Evolutionary conservation across 1,284 basidiomycete genomes (phyloP).

Genomic region (Microstroma glucosiphilum): DNA sequence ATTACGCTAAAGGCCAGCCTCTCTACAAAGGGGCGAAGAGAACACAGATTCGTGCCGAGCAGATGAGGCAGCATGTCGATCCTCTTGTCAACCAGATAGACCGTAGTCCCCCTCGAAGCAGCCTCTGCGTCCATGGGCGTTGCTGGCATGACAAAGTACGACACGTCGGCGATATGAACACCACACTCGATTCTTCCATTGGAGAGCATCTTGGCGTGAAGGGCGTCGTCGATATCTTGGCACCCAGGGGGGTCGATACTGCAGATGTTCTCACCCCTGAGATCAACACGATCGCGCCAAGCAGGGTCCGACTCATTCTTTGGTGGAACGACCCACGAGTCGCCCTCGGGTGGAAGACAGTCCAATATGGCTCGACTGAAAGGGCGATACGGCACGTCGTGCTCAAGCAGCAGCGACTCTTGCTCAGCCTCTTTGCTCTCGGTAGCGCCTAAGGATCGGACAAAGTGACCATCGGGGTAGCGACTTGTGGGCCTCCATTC

Average conservation of each 20-base stretch:
- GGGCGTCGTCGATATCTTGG: constrained; percentile 96
- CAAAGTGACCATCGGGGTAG: constrained; percentile 96
- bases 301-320: constrained; percentile 59
- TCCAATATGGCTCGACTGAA: constrained; percentile 90
- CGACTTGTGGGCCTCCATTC: constrained; percentile 78
- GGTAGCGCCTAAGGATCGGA: constrained; percentile 80
- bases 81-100: constrained; percentile 96
- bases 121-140: constrained; percentile 97
- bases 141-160: constrained; percentile 87
- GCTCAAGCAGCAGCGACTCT: constrained; percentile 87
- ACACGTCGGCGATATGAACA: constrained; percentile 98
- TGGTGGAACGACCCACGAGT: constrained; percentile 83
- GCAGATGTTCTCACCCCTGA: constrained; percentile 80
- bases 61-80: constrained; percentile 97
- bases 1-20: constrained; percentile 90
- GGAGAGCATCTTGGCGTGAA: constrained; percentile 81
- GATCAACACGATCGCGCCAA: constrained; percentile 83
- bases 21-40: constrained; percentile 85
- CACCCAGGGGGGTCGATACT: constrained; percentile 97
- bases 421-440: constrained; percentile 95
- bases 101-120: constrained; percentile 88
- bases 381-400: constrained; percentile 90
- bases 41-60: constrained; percentile 93
- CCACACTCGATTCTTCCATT: constrained; percentile 97
- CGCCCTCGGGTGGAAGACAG: constrained; percentile 84